phyloP scores from a whole-genome alignment of 139 green algal species.

The Haematococcus sp. region DNA sequence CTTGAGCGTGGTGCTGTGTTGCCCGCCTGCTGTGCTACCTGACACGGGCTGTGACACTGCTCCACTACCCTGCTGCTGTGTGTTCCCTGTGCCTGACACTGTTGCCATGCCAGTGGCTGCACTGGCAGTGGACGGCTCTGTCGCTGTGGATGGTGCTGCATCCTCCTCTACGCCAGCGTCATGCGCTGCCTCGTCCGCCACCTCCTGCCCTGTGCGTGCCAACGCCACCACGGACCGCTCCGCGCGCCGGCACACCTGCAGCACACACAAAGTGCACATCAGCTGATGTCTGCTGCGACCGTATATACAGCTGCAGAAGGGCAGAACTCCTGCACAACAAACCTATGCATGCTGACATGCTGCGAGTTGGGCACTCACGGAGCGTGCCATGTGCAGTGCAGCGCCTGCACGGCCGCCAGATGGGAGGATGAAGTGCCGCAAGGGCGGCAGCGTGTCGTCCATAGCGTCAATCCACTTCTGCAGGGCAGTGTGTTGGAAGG shows the following conservation, averaged over 20 bases:
- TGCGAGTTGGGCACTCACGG: constrained; percentile 22
- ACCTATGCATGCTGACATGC: not conserved
- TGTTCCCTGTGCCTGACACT: no score
- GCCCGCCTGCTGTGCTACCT: no score
- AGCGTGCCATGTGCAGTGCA: constrained; percentile 72
- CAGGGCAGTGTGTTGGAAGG: not conserved
- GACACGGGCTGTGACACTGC: no score
- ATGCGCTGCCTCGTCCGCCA: not conserved
- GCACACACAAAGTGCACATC: not conserved
- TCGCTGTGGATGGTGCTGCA: not conserved
- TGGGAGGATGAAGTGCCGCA: constrained; percentile 94
- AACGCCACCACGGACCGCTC: constrained; percentile 81
- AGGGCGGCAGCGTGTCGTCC: constrained; percentile 70
- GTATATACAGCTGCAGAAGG: no score
- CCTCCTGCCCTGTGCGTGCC: constrained; percentile 1
- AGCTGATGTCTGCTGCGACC: no score
- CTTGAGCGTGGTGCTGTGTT: not conserved
- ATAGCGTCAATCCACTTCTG: constrained; percentile 86
- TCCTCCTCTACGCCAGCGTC: not conserved
- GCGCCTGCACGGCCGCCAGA: constrained; percentile 67
- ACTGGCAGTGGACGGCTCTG: not conserved
- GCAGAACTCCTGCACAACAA: not conserved
- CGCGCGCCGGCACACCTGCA: constrained; percentile 79
- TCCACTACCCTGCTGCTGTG: no score
- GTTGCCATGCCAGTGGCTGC: not conserved